A percentile compares a stretch with the other conserved stretches of the same genome.
These are phyloP conservation scores for Candida morakotiae DNA, from an alignment of 805 yeast species.

Conservation along the genomic window DNA sequence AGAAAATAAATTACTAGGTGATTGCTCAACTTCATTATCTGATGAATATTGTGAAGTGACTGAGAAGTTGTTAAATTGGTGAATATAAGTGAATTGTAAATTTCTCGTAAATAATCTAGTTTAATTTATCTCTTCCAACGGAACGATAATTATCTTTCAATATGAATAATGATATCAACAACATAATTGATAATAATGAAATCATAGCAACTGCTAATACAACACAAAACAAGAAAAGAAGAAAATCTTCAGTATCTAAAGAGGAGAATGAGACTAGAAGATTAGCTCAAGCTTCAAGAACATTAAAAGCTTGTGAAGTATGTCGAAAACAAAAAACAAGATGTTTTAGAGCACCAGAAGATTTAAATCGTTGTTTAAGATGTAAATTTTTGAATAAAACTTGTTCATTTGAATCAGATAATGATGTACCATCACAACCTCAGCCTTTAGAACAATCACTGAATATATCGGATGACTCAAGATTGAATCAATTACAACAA, in stretches of 20 bases:
- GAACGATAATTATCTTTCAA: not conserved
- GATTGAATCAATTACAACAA: constrained; percentile 23
- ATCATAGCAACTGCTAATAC: not conserved
- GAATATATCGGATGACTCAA: not conserved
- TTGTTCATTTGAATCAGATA: constrained; percentile 45
- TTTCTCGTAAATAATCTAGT: not conserved
- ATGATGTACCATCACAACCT: not conserved
- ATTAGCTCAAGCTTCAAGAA: constrained; percentile 34
- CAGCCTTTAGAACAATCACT: not conserved
- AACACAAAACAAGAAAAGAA: not conserved
- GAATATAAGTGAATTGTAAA: not conserved
- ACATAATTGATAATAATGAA: too few species aligned
- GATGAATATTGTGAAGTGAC: constrained; percentile 10
- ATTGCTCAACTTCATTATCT: constrained; percentile 10
- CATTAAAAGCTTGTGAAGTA: constrained; percentile 49
- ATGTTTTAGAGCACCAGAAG: constrained; percentile 52
- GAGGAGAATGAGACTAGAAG: constrained; percentile 12
- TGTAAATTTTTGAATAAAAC: constrained; percentile 49
- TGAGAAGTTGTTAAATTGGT: constrained; percentile 3
- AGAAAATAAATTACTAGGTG: constrained; percentile 10
- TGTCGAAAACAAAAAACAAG: constrained; percentile 59
- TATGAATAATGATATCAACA: not conserved
- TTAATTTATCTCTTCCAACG: constrained; percentile 2
- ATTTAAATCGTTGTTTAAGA: constrained; percentile 48
- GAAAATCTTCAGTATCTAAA: constrained; percentile 1